Evolutionary conservation across 2,329 filamentous ascomycete genomes (phyloP).

Genomic region (Chrysoporthe puriensis): DNA sequence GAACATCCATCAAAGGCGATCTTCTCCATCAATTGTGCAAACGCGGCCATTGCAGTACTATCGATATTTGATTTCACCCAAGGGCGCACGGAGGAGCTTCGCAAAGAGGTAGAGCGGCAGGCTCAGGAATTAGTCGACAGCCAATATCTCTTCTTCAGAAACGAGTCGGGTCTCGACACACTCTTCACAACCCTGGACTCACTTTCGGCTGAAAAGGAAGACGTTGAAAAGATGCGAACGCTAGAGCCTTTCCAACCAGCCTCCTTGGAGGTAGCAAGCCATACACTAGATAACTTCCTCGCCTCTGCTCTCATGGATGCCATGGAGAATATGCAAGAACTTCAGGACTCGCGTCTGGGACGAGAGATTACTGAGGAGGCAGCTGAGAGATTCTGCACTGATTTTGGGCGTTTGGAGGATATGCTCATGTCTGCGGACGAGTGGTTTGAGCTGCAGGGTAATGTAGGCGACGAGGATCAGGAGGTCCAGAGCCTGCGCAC

Average conservation of each 20-base stretch:
- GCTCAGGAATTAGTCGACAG: slow-evolving; percentile 62
- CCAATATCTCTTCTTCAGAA: slow-evolving; percentile 74
- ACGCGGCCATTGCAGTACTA: slow-evolving; percentile 61
- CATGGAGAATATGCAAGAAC: slow-evolving; percentile 73
- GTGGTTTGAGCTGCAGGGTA: slow-evolving; percentile 34
- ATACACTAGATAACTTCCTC: slow-evolving; percentile 84
- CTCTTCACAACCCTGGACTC: slow-evolving; percentile 62
- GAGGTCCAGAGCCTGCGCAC: slow-evolving; percentile 42
- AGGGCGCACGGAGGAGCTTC: slow-evolving; percentile 57
- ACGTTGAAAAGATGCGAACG: slow-evolving; percentile 57
- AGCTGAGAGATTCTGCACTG: slow-evolving; percentile 79
- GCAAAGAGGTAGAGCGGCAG: slow-evolving; percentile 58
- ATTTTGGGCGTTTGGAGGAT: slow-evolving; percentile 70
- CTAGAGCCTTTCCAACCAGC: slow-evolving; percentile 63
- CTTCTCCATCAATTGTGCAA: slow-evolving; percentile 74
- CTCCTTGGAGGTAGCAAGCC: slow-evolving; percentile 68
- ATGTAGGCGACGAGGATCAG: slow-evolving; percentile 10
- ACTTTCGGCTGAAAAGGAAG: slow-evolving; percentile 43
- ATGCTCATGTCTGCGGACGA: slow-evolving; percentile 51
- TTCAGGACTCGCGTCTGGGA: slow-evolving; percentile 74
- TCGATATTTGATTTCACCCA: slow-evolving; percentile 66
- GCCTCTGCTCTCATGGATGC: slow-evolving; percentile 93
- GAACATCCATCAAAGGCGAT: slow-evolving; percentile 64
- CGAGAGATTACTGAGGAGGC: slow-evolving; percentile 81
- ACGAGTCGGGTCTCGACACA: slow-evolving; percentile 71